Evolutionary conservation across 2,329 filamentous ascomycete genomes (phyloP).

Genomic region (Domatiomyces globalis): DNA sequence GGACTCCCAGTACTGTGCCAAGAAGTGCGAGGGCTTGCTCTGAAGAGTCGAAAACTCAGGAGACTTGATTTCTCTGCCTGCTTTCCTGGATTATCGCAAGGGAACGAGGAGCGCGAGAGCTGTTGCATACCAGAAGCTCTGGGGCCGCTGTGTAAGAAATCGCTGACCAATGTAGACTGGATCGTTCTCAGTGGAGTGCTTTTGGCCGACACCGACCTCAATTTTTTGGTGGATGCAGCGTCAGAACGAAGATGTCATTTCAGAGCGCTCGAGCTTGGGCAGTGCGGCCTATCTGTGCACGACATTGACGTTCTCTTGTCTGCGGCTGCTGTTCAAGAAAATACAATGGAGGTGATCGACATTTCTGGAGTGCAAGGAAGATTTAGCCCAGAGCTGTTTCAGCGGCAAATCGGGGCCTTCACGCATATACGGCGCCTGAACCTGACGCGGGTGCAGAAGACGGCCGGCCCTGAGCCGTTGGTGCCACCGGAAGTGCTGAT

Average conservation of each 20-base stretch:
- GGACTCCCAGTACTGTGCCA: conserved; percentile 49
- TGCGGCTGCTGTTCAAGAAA: conserved; percentile 49
- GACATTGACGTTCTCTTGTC: conserved; percentile 46
- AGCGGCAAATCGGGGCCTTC: conserved; percentile 53
- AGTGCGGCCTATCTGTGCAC: conserved; percentile 41
- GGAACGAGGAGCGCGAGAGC: conserved; percentile 39
- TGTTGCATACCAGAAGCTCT: conserved; percentile 57
- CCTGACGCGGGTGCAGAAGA: conserved; percentile 49
- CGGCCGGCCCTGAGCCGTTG: conserved; percentile 49
- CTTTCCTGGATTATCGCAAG: conserved; percentile 5
- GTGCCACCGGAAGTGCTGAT: conserved; percentile 51
- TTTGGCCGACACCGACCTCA: conserved; percentile 56
- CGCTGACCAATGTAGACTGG: conserved; percentile 58
- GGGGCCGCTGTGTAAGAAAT: conserved; percentile 51
- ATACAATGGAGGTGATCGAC: conserved; percentile 52
- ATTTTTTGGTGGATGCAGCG: conserved; percentile 52
- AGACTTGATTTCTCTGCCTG: conserved; percentile 52
- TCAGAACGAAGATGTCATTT: conserved; percentile 51
- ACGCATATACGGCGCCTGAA: conserved; percentile 52
- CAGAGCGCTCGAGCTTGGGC: conserved; percentile 52
- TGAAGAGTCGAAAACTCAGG: conserved; percentile 50
- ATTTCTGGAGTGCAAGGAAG: conserved; percentile 54
- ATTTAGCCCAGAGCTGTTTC: conserved; percentile 49
- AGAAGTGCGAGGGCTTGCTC: conserved; percentile 51
- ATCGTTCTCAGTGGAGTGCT: conserved; percentile 53